Evolutionary conservation across 2,329 filamentous ascomycete species (phyloP).

Genomic region (Cadophora luteo-olivacea): DNA sequence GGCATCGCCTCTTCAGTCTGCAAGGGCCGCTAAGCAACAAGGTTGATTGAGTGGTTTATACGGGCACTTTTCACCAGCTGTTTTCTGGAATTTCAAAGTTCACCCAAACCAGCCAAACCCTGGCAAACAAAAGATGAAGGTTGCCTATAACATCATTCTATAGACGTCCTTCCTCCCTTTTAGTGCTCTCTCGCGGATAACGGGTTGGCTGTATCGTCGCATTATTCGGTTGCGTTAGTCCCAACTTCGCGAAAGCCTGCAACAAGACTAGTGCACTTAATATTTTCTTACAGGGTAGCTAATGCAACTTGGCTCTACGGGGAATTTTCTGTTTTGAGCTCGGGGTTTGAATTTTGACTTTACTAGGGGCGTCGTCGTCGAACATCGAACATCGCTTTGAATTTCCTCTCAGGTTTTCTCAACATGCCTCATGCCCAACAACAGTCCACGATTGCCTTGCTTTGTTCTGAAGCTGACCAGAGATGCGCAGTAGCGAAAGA

Average conservation of each 20-base stretch:
- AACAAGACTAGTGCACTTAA: not conserved
- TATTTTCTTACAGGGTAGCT: not conserved
- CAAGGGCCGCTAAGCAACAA: not conserved
- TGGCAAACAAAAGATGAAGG: not conserved
- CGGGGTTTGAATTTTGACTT: slow-evolving; percentile 11
- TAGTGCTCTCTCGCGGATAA: not conserved
- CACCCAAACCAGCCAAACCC: not conserved
- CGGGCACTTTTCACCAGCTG: not conserved
- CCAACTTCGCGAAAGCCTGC: not conserved
- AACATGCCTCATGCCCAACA: not conserved
- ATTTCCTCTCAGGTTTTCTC: not conserved
- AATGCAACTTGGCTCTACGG: not conserved
- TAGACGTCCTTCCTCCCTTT: not conserved
- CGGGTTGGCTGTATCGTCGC: not conserved
- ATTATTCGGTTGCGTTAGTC: slow-evolving; percentile 1
- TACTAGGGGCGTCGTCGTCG: not conserved
- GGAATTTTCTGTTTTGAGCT: slow-evolving; percentile 7
- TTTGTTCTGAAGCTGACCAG: not conserved
- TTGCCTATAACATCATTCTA: not conserved
- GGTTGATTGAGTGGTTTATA: not conserved
- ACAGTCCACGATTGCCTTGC: not conserved
- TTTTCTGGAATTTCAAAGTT: not conserved
- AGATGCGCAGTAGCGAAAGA: not conserved
- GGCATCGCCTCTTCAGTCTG: not conserved
- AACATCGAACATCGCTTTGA: not conserved